Base-by-base conservation (phyloP, 1,284 basidiomycete species). In the Rhodotorula mucilaginosa region DNA sequence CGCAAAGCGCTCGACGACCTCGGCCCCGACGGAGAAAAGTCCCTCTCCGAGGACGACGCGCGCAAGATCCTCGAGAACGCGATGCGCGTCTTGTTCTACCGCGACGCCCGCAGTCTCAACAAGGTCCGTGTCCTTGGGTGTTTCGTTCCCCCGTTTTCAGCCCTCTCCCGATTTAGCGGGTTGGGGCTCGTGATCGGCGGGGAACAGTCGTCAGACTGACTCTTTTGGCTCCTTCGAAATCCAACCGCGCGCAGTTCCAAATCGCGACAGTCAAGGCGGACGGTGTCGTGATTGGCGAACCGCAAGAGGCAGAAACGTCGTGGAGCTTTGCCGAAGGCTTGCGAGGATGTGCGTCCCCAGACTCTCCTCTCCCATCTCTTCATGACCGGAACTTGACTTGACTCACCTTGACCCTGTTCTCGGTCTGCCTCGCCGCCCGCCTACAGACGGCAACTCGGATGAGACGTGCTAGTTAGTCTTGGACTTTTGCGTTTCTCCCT, bases 81-180 rank as follows among this genome's bases (percentile, higher is more conserved):
- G 81, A 91, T 99, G 89, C 90, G 90, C 78, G 95, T 99, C 18
- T 85, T 99, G 65, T 99, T 90, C 84, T 99, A 99, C 83, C 88
- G 96, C 61, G 97, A 99, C 80, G 96, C 96, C 3, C 87, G 97
- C 79, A 93, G 91, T 84, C 84, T 97, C 81, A 93, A 99, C 86
- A 95, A 98, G 87, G 94, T 93, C 74, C 56, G 86, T 81, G 29
- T 52, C 29, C 12, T 18, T 7, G 10, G 49, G 59, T 39, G 34
- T 26, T 59, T 23, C 19, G 58, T 52, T 58, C 6, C 34, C 34
- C 2, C 34, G 34, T 34, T 34, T 7, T 7, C 34, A 34, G 34
- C 34, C 34, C 34, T 34, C 5, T 34, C 34, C 34, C 34, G 34
- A 34, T 7, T 26, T 26, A 7, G 34, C 4, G 34, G 34, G 34